These are phyloP conservation scores for Pseudomassariella vexata DNA, from an alignment of 2,329 filamentous ascomycete species.

Conservation along the genomic window DNA sequence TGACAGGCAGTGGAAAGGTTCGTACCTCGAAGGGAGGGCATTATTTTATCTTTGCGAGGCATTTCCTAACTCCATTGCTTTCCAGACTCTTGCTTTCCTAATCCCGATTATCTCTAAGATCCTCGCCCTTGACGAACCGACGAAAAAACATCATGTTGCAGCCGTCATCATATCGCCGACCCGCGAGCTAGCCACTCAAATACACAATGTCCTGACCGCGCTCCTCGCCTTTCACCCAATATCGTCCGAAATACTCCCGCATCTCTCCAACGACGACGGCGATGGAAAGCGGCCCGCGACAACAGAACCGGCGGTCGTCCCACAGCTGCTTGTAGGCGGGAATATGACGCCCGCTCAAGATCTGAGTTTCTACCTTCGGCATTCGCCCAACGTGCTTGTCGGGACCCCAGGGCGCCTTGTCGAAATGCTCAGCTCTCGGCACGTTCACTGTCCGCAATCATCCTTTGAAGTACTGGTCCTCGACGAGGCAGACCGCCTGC, in stretches of 20 bases:
- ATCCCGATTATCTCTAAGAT: conserved; percentile 80
- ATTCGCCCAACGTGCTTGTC: conserved; percentile 82
- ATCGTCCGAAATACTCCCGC: conserved; percentile 61
- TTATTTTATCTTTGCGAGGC: no score
- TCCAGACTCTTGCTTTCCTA: conserved; percentile 81
- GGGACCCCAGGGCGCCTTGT: conserved; percentile 86
- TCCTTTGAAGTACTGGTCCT: conserved; percentile 89
- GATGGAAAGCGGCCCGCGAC: conserved; percentile 50
- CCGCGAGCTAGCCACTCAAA: conserved; percentile 86
- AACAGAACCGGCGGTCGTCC: conserved; percentile 55
- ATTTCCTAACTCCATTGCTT: no score
- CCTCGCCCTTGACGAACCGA: conserved; percentile 70
- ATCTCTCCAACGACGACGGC: conserved; percentile 46
- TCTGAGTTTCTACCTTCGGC: conserved; percentile 74
- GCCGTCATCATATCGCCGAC: conserved; percentile 92
- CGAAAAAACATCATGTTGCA: conserved; percentile 84
- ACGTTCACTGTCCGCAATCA: conserved; percentile 82
- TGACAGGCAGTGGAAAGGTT: conserved; percentile 5
- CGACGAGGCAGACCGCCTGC: conserved; percentile 86
- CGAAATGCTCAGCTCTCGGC: conserved; percentile 77
- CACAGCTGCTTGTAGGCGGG: conserved; percentile 84
- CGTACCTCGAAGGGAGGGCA: no score
- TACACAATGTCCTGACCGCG: conserved; percentile 71
- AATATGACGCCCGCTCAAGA: conserved; percentile 77
- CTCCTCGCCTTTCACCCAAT: conserved; percentile 78